Percentiles rank a stretch among this genome's conserved stretches.
Evolutionary conservation across 129 eudicot genomes (phyloP).

Genomic region (Heracleum sosnowskyi): DNA sequence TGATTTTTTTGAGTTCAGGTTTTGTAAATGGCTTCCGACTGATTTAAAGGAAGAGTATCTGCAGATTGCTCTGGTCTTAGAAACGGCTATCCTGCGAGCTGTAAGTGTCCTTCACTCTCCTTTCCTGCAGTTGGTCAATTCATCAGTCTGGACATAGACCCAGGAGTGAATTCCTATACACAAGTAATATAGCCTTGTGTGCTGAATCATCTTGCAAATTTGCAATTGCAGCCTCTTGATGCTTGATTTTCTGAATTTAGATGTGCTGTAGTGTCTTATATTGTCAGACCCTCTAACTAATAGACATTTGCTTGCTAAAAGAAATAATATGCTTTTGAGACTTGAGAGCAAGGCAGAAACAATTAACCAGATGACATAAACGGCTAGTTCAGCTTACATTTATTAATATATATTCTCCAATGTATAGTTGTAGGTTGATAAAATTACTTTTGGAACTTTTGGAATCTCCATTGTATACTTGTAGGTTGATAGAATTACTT

Average conservation of each 20-base stretch:
- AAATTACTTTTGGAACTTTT: not conserved
- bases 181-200: not conserved
- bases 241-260: not conserved
- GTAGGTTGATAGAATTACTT: not conserved
- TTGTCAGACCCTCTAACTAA: not conserved
- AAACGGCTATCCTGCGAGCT: constrained; percentile 62
- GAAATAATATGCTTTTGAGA: not conserved
- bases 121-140: not conserved
- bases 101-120: constrained; percentile 21
- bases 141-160: not conserved
- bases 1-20: constrained; percentile 31
- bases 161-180: not conserved
- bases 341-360: not conserved
- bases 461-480: not conserved
- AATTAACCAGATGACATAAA: not conserved
- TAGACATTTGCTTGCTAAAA: not conserved
- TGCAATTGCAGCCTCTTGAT: not conserved
- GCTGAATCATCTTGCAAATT: not conserved
- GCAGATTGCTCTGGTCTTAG: constrained; percentile 45
- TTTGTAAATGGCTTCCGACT: constrained; percentile 66
- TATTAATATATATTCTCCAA: not conserved
- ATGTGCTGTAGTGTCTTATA: not conserved
- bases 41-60: constrained; percentile 57
- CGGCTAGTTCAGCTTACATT: too few species aligned
- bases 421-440: not conserved